Evolutionary conservation across 257 asterid species (phyloP).

Genomic region (Phtheirospermum japonicum): DNA sequence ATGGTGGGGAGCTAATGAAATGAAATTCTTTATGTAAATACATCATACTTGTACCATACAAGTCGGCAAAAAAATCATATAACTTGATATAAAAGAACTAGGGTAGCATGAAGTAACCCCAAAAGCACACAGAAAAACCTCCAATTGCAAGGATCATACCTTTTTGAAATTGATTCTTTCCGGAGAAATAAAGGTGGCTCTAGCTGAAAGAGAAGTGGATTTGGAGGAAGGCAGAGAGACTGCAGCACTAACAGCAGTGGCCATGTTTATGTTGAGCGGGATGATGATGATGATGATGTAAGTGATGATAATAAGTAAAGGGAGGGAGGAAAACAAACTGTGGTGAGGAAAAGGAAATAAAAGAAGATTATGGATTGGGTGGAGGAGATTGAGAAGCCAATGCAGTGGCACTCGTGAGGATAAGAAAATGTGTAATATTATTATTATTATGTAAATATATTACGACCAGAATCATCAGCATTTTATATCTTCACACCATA

Average conservation of each 20-base stretch:
- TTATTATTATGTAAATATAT: too few relatives aligned
- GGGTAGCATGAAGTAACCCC: too few relatives aligned
- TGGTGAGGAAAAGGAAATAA: conserved; percentile 21
- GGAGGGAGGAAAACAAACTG: conserved; percentile 13
- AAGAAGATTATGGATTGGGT: conserved; percentile 41
- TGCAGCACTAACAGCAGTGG: conserved; percentile 94
- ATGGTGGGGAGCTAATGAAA: too few relatives aligned
- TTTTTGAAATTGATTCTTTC: conserved; percentile 69
- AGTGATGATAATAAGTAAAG: conserved; percentile 21
- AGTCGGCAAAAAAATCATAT: too few relatives aligned
- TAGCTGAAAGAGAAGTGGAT: conserved; percentile 53
- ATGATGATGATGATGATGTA: conserved; percentile 12
- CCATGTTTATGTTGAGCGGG: conserved; percentile 45
- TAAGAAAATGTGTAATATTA: conserved; percentile 30
- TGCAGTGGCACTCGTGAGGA: conserved; percentile 43
- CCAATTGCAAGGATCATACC: conserved; percentile 50
- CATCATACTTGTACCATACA: too few relatives aligned
- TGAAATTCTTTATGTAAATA: too few relatives aligned
- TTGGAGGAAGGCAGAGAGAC: conserved; percentile 81
- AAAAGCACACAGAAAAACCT: too few relatives aligned
- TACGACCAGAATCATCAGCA: too few relatives aligned
- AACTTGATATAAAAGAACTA: too few relatives aligned
- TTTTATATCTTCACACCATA: too few relatives aligned
- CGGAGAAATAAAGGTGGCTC: conserved; percentile 52
- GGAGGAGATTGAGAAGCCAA: conserved; percentile 47